Conservation (phyloP, 1,284 basidiomycete genomes). For the Boletus semigastroideus region DNA sequence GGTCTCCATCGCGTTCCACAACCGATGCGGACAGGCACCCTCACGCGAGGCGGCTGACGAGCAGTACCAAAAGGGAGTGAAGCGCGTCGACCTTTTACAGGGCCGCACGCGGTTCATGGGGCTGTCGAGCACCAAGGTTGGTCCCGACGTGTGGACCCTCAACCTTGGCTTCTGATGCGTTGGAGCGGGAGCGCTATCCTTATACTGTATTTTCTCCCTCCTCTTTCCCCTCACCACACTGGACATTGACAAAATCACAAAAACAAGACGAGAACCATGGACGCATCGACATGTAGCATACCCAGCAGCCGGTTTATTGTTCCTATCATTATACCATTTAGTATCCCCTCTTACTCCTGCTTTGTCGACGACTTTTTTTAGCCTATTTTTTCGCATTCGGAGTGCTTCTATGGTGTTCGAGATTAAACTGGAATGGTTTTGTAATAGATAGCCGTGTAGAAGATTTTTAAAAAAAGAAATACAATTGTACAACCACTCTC, state of each 20-base stretch:
- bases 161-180: slow-evolving; percentile 22
- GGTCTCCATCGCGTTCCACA: slow-evolving; percentile 45
- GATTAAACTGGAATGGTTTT: slow-evolving; percentile 2
- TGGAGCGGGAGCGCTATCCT: slow-evolving; percentile 13
- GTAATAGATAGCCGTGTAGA: slow-evolving; percentile 27
- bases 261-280: slow-evolving; percentile 13
- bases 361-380: not conserved
- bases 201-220: slow-evolving; percentile 22
- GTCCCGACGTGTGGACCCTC: slow-evolving; percentile 28
- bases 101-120: slow-evolving; percentile 40
- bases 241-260: slow-evolving; percentile 20
- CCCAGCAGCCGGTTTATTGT: slow-evolving; percentile 8
- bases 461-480: slow-evolving; percentile 1
- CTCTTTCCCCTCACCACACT: not conserved
- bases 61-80: slow-evolving; percentile 40
- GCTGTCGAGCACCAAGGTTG: slow-evolving; percentile 33
- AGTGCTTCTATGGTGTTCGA: not conserved
- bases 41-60: slow-evolving; percentile 20
- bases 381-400: slow-evolving; percentile 3
- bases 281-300: slow-evolving; percentile 26
- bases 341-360: not conserved
- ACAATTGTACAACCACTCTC: slow-evolving; percentile 12
- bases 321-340: slow-evolving; percentile 27
- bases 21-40: slow-evolving; percentile 32
- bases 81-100: slow-evolving; percentile 45